Evolutionary conservation across 1,139 yeast species (phyloP).

Genomic region (Suhomyces atakaporum): DNA sequence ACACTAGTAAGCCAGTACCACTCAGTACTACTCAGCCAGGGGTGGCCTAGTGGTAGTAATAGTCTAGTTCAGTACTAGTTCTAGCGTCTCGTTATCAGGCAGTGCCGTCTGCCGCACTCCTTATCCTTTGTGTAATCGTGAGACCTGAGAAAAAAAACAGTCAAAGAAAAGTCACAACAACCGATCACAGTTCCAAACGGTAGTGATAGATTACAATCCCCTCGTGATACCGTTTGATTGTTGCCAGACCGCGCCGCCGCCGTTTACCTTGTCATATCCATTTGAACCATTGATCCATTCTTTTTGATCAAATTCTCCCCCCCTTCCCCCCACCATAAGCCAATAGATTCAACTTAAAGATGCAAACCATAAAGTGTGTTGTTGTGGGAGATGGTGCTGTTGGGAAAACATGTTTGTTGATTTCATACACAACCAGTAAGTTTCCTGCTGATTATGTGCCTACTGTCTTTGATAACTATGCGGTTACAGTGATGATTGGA

Average conservation of each 20-base stretch:
- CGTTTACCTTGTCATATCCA: too few species aligned
- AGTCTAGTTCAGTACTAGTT: too few species aligned
- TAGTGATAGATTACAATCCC: conserved; percentile 5
- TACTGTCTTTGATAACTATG: conserved; percentile 94
- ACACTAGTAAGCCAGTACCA: too few species aligned
- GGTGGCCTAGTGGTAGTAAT: too few species aligned
- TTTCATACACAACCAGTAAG: conserved; percentile 89
- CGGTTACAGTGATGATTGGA: conserved; percentile 97
- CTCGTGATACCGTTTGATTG: background rate
- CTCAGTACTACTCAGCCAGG: too few species aligned
- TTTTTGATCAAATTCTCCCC: too few species aligned
- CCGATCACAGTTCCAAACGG: conserved; percentile 8
- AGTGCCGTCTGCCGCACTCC: conserved; percentile 13
- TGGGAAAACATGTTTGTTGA: conserved; percentile 59
- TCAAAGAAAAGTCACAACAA: conserved; percentile 13
- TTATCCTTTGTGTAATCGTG: conserved; percentile 12
- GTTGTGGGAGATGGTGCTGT: conserved; percentile 99
- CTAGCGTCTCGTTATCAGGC: too few species aligned
- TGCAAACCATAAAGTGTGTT: conserved; percentile 93
- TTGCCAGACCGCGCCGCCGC: background rate
- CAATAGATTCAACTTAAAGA: too few species aligned
- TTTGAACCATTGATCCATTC: background rate
- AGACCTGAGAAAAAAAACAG: conserved; percentile 13
- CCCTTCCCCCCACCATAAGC: too few species aligned
- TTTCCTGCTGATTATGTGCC: conserved; percentile 96